A percentile compares a stretch with the other conserved stretches of the same genome.
Conservation (phyloP, 75 land plant species). For the Sequoia sempervirens region DNA sequence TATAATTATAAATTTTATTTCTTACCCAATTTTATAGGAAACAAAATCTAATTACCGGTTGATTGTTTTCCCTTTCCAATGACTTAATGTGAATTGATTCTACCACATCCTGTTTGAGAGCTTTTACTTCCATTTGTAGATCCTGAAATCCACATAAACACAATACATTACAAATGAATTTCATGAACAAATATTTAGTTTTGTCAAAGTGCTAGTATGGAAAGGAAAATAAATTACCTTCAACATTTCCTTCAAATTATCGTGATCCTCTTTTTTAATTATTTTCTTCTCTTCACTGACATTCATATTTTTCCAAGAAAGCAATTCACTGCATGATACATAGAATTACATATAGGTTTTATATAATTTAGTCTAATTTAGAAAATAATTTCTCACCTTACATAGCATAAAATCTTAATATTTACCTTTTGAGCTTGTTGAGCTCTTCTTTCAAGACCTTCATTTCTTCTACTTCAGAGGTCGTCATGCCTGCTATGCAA, state of each 20-base stretch:
- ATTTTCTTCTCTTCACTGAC: not conserved
- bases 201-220: not conserved
- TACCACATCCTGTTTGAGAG: not conserved
- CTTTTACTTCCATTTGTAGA: not conserved
- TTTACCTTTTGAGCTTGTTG: not conserved
- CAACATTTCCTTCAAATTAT: not conserved
- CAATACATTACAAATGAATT: not conserved
- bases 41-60: not conserved
- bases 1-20: not conserved
- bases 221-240: not conserved
- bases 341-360: not conserved
- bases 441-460: slow-evolving; percentile 28
- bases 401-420: not conserved
- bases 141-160: not conserved
- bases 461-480: slow-evolving; percentile 23
- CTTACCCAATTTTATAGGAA: not conserved
- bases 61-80: not conserved
- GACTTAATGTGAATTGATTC: not conserved
- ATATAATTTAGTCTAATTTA: not conserved
- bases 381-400: too few relatives aligned
- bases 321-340: not conserved
- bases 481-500: slow-evolving; percentile 16
- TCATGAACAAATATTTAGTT: not conserved
- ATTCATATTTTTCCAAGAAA: not conserved
- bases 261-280: not conserved